Base-by-base conservation (phyloP, 2,329 filamentous ascomycete genomes). In the Aspergillus ochraceus region DNA sequence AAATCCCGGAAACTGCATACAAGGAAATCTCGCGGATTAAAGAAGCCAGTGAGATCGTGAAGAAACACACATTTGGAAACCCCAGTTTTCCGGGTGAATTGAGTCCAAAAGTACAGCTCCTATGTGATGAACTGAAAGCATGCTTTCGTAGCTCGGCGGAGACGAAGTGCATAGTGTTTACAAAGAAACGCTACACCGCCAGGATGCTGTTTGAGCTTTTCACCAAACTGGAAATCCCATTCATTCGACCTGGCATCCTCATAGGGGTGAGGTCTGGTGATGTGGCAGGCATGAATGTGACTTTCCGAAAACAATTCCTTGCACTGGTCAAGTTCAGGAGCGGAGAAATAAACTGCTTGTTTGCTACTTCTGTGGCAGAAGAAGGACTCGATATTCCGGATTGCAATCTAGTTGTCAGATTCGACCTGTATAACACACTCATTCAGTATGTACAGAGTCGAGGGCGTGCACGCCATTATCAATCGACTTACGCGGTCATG, bases 381-480 rank as follows among this genome's bases (percentile, higher is more conserved):
- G 86, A 89, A 74, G 86, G 86, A 0, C 80, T 89, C 8, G 86
- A 89, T 68, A 86, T 88, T 22, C 86, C 86, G 4, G 84, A 87
- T 60, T 89, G 86, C 74, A 88, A 88, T 64, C 72, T 88, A n/a
- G 83, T 88, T 11, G 76, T 88, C 26, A 80, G 93, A 2, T 99
- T 97, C 69, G 92, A 98, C 71, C 83, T 96, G 2, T 97, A 92
- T 75, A 83, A 84, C 11, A 97, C 94, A 0, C 87, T 97, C 74
- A 98, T 98, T 55, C 91, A 96, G 70, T 98, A 97, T 71, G 88
- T 98, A 20, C 95, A 99, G 74, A 97, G 93, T 14, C 86, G 92
- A 63, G 95, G 95, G 0, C 86, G 95, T 56, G 95, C 95, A 12
- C 85, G 95, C 45, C 90, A 92, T 68, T 75, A 78, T 0, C 84